These are phyloP conservation scores for Cladophialophora carrionii DNA, from an alignment of 2,329 filamentous ascomycete genomes.

Conservation along the genomic window DNA sequence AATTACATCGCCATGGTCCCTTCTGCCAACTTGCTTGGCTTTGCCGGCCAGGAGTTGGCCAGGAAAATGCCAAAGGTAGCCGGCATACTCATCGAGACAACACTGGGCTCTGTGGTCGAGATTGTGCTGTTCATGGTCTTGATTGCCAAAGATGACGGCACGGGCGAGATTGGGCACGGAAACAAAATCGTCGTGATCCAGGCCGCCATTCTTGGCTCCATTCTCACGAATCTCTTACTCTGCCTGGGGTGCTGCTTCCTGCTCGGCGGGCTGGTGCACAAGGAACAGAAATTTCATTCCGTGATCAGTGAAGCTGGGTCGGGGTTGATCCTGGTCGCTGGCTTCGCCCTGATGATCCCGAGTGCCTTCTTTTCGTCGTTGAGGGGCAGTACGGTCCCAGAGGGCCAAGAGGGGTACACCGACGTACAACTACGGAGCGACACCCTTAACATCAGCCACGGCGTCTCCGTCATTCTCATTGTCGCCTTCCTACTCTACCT, in stretches of 20 bases:
- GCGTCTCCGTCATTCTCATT: conserved; percentile 71
- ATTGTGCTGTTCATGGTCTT: conserved; percentile 82
- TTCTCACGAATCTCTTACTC: conserved; percentile 78
- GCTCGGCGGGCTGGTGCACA: conserved; percentile 68
- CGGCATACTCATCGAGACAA: conserved; percentile 54
- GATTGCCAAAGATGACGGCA: conserved; percentile 54
- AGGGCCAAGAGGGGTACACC: conserved; percentile 41
- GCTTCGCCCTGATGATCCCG: conserved; percentile 55
- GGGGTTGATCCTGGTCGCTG: conserved; percentile 76
- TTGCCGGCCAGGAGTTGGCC: conserved; percentile 71
- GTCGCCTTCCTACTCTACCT: conserved; percentile 69
- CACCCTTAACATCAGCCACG: conserved; percentile 69
- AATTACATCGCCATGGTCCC: conserved; percentile 79
- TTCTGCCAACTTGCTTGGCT: conserved; percentile 74
- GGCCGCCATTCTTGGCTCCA: conserved; percentile 80
- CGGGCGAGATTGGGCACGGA: conserved; percentile 39
- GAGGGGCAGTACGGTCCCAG: conserved; percentile 55
- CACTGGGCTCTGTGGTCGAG: conserved; percentile 74
- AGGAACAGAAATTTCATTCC: conserved; percentile 72
- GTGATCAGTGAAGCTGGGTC: conserved; percentile 78
- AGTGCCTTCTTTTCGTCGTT: conserved; percentile 54
- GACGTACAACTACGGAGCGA: conserved; percentile 53
- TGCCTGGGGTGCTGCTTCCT: conserved; percentile 82
- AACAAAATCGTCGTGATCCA: conserved; percentile 69
- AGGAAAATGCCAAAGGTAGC: conserved; percentile 75